Evolutionary conservation across 305 asterid genomes (phyloP), one percentile per base, ranked within the genome.

Genomic region (Fraxinus dipetala): DNA sequence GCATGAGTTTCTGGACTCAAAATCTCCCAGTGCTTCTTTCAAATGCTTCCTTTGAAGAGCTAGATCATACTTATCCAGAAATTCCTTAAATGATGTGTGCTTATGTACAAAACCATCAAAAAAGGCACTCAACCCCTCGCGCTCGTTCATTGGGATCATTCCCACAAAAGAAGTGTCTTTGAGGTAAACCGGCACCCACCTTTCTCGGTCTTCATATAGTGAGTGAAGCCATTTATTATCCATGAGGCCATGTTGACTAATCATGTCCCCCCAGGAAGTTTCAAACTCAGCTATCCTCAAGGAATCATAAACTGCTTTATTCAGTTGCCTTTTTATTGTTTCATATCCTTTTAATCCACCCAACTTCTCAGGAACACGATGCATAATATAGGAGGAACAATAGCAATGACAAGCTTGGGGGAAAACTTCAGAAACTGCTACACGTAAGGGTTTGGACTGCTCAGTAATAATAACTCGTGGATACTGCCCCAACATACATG

Each of bases 351-450:
- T 82, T 75, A 89, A 59, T 61, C 94, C 94, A 72, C 93, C 93
- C 89, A 92, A 81, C 80, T 90, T 90, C 87, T 87, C 91, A 56
- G 94, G 94, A 85, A 90, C 90, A 38, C 89, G 88, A 86, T 87
- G 89, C 91, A 89, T 85, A 54, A 88, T 88, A 72, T 83, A 83
- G 67, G 87, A 85, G 72, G 85, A 74, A 83, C 87, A 81, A 79
- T 87, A 89, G 81, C 91, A 89, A 80, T 89, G 90, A 77, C 78
- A 82, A 56, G 90, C 83, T 80, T 78, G 83, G 4, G 92, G 92
- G 63, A 90, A 89, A 76, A 90, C 94, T 80, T 88, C 88, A 24
- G 89, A 83, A 83, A 90, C 87, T 2, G 96, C 92, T 65, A 77
- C 77, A 10, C 83, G 82, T 87, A 90, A 80, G 70, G 82, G 77